phyloP scores from a whole-genome alignment of 176 grass and related monocot species.

The Lolium perenne region DNA sequence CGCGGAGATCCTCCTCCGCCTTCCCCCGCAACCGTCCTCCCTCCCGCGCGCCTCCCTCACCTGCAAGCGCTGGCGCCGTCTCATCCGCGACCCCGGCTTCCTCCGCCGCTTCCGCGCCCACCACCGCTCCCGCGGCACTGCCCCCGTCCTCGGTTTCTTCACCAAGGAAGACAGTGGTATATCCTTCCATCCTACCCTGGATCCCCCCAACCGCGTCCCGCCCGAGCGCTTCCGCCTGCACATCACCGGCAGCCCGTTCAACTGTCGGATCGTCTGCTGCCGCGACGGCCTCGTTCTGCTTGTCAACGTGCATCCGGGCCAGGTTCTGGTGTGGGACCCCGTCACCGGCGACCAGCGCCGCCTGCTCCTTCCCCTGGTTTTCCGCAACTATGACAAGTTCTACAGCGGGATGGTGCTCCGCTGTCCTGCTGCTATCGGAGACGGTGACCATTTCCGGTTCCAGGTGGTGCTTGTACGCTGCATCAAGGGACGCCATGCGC shows the following conservation, averaged over 20 bases:
- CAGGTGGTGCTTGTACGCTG: not conserved
- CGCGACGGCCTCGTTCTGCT: not conserved
- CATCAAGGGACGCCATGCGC: not conserved
- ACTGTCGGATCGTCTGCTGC: not conserved
- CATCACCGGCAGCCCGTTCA: not conserved
- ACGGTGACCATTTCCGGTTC: not conserved
- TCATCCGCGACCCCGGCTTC: not conserved
- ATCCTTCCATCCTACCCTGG: not conserved
- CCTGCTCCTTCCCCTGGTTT: not conserved
- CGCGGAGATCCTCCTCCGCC: constrained; percentile 7
- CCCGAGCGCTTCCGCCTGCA: not conserved
- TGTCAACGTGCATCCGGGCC: not conserved
- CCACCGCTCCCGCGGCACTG: not conserved
- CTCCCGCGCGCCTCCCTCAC: not conserved
- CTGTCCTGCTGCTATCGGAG: not conserved
- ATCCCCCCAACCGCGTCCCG: no score
- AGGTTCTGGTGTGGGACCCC: constrained; percentile 18
- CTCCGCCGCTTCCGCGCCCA: not conserved
- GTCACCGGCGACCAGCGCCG: constrained; percentile 8
- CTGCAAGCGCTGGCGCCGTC: not conserved
- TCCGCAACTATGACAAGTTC: no score
- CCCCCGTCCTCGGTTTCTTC: constrained; percentile 2
- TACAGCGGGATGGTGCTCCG: no score
- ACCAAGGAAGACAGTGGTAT: not conserved
- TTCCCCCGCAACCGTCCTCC: not conserved